These are phyloP conservation scores for Diacronema lutheri DNA, from an alignment of 78 protist species.

Conservation along the genomic window DNA sequence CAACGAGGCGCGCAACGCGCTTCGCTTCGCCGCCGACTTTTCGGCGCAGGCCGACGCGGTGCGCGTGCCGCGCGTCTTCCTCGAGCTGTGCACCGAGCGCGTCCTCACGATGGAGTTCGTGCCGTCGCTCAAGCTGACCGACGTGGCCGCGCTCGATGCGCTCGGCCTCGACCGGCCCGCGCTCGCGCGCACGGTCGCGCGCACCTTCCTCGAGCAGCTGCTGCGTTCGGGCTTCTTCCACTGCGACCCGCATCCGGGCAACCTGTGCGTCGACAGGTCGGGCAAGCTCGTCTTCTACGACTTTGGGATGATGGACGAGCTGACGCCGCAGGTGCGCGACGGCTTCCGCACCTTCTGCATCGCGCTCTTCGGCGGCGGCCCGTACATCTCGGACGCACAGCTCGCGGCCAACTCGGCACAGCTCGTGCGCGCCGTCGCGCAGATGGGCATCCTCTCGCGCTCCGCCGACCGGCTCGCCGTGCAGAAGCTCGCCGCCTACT, in stretches of 20 bases:
- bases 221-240: constrained; percentile 11
- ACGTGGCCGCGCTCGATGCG: background rate
- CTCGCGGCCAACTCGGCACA: background rate
- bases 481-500: constrained; percentile 13
- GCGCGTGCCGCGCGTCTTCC: constrained; percentile 2
- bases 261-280: background rate
- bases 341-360: background rate
- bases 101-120: constrained; percentile 30
- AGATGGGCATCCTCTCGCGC: constrained; percentile 17
- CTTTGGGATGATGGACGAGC: constrained; percentile 37
- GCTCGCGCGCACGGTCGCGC: background rate
- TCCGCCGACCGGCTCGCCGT: background rate
- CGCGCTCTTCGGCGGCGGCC: constrained; percentile 12
- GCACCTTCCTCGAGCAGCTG: background rate
- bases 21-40: constrained; percentile 8
- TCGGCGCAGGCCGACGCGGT: background rate
- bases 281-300: constrained; percentile 29
- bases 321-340: background rate
- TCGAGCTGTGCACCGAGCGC: background rate
- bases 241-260: constrained; percentile 44
- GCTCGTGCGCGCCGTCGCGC: background rate
- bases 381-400: constrained; percentile 3
- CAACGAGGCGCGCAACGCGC: constrained; percentile 15
- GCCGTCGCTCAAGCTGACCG: constrained; percentile 8
- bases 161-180: background rate